A percentile compares a stretch with the other conserved stretches of the same genome.
Conservation (phyloP, 2,329 filamentous ascomycete species). For the Microdochium paspali region DNA sequence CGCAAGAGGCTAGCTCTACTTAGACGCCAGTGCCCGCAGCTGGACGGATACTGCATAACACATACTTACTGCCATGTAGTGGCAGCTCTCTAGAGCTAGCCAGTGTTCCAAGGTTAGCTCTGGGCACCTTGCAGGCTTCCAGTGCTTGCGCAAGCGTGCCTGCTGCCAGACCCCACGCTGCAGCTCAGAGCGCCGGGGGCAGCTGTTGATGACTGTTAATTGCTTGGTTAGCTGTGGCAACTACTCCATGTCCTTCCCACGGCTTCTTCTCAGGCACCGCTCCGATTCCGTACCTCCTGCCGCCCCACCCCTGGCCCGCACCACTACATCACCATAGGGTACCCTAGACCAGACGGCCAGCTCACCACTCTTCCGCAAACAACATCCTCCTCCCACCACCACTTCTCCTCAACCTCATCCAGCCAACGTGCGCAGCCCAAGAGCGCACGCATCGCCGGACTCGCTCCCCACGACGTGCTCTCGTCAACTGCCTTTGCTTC, state of each 20-base stretch:
- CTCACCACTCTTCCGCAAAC: background rate
- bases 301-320: background rate
- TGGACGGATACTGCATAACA: no score
- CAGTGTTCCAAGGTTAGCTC: no score
- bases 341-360: background rate
- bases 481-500: background rate
- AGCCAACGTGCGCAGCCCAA: background rate
- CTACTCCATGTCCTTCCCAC: background rate
- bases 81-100: no score
- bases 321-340: background rate
- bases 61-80: no score
- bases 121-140: background rate
- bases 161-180: background rate
- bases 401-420: background rate
- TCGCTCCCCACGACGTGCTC: background rate
- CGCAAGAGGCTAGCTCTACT: no score
- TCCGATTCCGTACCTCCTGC: background rate
- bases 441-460: background rate
- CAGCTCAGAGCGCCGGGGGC: no score
- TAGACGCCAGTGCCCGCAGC: no score
- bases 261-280: background rate
- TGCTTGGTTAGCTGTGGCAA: background rate
- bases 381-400: background rate
- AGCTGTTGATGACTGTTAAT: no score
- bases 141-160: background rate